These are phyloP conservation scores for Claviceps paspali DNA, from an alignment of 2,329 filamentous ascomycete genomes.

Conservation along the genomic window DNA sequence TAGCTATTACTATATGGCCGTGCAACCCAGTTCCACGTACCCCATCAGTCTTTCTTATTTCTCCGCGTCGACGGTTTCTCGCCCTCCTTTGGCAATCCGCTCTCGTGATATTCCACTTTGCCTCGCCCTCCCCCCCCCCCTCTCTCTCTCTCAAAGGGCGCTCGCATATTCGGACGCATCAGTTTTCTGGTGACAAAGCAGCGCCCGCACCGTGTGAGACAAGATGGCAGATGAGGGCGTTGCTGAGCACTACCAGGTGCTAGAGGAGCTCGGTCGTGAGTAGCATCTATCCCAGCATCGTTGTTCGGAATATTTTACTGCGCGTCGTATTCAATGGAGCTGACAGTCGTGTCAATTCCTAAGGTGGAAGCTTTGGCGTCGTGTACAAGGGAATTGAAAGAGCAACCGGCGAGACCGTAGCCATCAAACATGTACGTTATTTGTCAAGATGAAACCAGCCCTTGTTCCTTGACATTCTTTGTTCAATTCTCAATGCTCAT, in stretches of 20 bases:
- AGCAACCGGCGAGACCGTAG: constrained; percentile 79
- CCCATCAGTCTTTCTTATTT: background rate
- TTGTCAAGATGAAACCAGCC: background rate
- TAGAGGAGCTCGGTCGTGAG: constrained; percentile 92
- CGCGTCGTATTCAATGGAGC: background rate
- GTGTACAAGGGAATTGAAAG: constrained; percentile 96
- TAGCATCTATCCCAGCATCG: constrained; percentile 11
- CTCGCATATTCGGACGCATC: background rate
- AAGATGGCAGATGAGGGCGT: constrained; percentile 48
- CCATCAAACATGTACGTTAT: constrained; percentile 78
- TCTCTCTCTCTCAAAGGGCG: background rate
- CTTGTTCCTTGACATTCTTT: background rate
- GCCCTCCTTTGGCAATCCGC: background rate
- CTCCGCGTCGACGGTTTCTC: background rate
- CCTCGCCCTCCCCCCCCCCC: background rate
- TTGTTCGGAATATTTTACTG: background rate
- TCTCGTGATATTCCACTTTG: background rate
- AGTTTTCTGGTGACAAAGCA: background rate
- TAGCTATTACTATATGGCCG: constrained; percentile 3
- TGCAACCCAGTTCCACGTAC: constrained; percentile 2
- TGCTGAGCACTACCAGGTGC: constrained; percentile 79
- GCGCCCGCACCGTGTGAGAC: background rate
- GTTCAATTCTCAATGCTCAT: too few relatives aligned
- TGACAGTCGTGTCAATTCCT: background rate
- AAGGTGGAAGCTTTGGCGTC: constrained; percentile 87